These are phyloP conservation scores for Suillus luteus DNA, from an alignment of 768 basidiomycete species.

Conservation along the genomic window DNA sequence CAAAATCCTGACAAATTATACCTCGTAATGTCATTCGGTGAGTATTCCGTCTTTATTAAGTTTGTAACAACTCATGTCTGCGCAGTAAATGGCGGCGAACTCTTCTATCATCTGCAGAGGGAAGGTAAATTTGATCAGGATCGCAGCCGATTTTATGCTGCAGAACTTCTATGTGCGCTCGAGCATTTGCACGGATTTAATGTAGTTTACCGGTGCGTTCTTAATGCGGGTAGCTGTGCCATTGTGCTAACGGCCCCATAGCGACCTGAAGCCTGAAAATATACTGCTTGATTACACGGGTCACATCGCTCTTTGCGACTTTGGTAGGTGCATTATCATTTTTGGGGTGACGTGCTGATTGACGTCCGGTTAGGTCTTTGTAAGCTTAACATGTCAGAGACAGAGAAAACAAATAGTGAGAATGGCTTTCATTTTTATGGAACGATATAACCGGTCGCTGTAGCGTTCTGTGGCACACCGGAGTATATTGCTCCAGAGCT, in stretches of 20 bases:
- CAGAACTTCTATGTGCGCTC: conserved; percentile 92
- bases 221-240: conserved; percentile 2
- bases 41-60: conserved; percentile 25
- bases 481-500: conserved; percentile 99
- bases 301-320: conserved; percentile 97
- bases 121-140: conserved; percentile 96
- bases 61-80: not conserved
- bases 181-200: conserved; percentile 98
- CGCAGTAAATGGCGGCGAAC: conserved; percentile 92
- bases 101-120: conserved; percentile 96
- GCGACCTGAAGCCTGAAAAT: conserved; percentile 97
- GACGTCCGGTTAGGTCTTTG: conserved; percentile 59
- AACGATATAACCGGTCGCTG: conserved; percentile 13
- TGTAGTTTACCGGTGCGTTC: conserved; percentile 88
- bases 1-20: conserved; percentile 98
- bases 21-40: conserved; percentile 94
- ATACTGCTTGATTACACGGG: conserved; percentile 97
- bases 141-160: conserved; percentile 94
- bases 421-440: conserved; percentile 2
- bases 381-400: conserved; percentile 96
- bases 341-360: conserved; percentile 5
- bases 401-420: conserved; percentile 95
- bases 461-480: conserved; percentile 97
- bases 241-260: conserved; percentile 28
- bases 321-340: conserved; percentile 50